Base-by-base conservation (phyloP, 2,329 filamentous ascomycete genomes). In the Xylariales sp. region DNA sequence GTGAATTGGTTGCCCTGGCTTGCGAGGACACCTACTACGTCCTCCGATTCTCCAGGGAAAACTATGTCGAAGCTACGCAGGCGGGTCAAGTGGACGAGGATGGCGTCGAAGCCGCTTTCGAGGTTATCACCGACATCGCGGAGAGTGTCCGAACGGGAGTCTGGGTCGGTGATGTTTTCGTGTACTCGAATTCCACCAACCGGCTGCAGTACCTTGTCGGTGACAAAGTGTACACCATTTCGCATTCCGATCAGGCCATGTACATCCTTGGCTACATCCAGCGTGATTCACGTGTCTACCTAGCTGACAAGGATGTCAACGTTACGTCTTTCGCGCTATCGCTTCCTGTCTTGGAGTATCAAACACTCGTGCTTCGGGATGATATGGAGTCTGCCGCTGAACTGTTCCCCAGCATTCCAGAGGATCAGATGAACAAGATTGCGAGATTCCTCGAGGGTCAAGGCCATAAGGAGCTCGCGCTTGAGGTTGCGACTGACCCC, bases 111-210 rank as follows among this genome's bases (percentile, higher is more conserved):
- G 78, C 90, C 18, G 93, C 93, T 5, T 96, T 98, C 53, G 93
- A 97, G 59, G 86, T 97, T 20, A 87, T 97, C 41, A 95, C 90
- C 18, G 93, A 97, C 61, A 89, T 96, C 58, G 91, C 85, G 59
- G 93, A 97, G 68, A 87, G 84, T 49, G 89, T 97, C 38, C 86
- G 88, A 50, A 96, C 91, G 15, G 93, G 91, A 53, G 87, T 95
- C 69, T 98, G 93, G 93, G 87, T 98, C 43, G 93, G 93, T 48
- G 93, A 98, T 69, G 95, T 91, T 71, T 95, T 98, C 74, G 90
- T 97, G 62, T 98, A 97, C 76, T 96, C 93, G 42, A 97, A 95
- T 74, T 86, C 78, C 63, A 95, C 90, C 8, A 96, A 97, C 73
- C 86, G 93, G 47, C 74, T 98, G 46, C 97, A 97, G 73, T 97